These are phyloP conservation scores for Fusarium mangiferae DNA, from an alignment of 2,329 filamentous ascomycete genomes.

Conservation along the genomic window DNA sequence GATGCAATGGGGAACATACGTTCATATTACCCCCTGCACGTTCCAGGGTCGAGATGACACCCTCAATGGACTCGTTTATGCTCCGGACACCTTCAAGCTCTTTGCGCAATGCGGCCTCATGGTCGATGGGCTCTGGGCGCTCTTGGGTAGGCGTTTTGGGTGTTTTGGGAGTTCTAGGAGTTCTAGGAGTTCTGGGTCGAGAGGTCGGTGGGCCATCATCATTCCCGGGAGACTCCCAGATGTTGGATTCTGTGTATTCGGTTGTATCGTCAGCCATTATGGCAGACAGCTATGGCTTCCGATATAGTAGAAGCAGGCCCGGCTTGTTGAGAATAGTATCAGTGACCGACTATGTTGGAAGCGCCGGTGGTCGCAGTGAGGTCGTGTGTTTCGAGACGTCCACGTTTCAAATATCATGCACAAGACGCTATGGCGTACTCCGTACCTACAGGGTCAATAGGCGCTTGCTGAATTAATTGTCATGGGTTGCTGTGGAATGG, in stretches of 20 bases:
- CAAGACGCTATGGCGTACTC: constrained; percentile 9
- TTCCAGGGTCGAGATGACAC: constrained; percentile 76
- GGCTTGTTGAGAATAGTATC: constrained; percentile 9
- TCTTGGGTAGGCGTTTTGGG: constrained; percentile 59
- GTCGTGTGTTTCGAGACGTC: constrained; percentile 21
- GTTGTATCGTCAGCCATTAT: constrained; percentile 57
- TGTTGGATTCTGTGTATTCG: constrained; percentile 60
- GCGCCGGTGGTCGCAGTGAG: constrained; percentile 21
- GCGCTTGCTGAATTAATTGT: constrained; percentile 34
- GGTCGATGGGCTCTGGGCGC: constrained; percentile 63
- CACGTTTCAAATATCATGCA: constrained; percentile 12
- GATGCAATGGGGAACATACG: constrained; percentile 53
- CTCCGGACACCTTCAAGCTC: constrained; percentile 86
- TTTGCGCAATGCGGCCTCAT: constrained; percentile 77
- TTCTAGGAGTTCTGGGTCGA: constrained; percentile 52
- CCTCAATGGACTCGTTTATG: constrained; percentile 89
- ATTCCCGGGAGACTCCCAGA: constrained; percentile 58
- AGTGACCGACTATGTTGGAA: constrained; percentile 13
- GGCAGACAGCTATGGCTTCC: constrained; percentile 1
- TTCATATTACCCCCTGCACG: constrained; percentile 82
- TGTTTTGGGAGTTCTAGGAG: constrained; percentile 59
- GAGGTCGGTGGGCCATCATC: constrained; percentile 43
- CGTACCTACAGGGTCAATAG: constrained; percentile 16
- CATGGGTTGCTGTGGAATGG: constrained; percentile 19
- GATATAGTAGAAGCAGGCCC: not conserved